Evolutionary conservation across 1,284 basidiomycete genomes (phyloP).

Genomic region (Phellinidium pouzarii): DNA sequence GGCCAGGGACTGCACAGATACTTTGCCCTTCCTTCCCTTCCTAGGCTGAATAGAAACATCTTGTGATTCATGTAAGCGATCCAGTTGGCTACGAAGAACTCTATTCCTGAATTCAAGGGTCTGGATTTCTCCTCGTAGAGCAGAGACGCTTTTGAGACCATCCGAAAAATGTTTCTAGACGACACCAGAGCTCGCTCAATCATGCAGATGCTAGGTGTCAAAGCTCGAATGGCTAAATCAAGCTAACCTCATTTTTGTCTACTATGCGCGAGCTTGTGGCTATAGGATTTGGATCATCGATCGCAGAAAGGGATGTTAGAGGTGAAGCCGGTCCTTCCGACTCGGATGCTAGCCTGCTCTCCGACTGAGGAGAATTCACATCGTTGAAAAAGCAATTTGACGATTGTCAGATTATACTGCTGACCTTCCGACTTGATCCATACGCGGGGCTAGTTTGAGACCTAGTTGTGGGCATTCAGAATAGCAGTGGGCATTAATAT

Average conservation of each 20-base stretch:
- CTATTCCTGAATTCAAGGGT: slow-evolving; percentile 24
- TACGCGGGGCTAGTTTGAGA: not conserved
- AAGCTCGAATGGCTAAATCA: no score
- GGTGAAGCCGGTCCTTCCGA: not conserved
- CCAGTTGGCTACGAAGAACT: slow-evolving; percentile 25
- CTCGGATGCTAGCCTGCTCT: not conserved
- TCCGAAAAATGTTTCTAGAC: slow-evolving; percentile 24
- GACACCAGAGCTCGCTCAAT: not conserved
- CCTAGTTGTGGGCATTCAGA: no score
- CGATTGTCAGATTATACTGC: no score
- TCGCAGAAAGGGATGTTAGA: not conserved
- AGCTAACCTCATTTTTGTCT: slow-evolving; percentile 1
- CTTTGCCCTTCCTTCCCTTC: slow-evolving; percentile 22
- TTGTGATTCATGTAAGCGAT: slow-evolving; percentile 24
- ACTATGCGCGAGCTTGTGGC: not conserved
- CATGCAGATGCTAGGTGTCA: not conserved
- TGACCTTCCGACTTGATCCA: not conserved
- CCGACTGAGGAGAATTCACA: not conserved
- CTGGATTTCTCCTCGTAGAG: slow-evolving; percentile 21
- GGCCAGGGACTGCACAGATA: slow-evolving; percentile 21
- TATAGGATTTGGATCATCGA: not conserved
- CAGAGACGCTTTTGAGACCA: slow-evolving; percentile 21
- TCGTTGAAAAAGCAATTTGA: no score
- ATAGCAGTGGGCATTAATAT: no score
- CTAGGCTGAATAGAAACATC: slow-evolving; percentile 25